Conservation (phyloP, 2,329 filamentous ascomycete species). For the Aspergillus sp. region DNA sequence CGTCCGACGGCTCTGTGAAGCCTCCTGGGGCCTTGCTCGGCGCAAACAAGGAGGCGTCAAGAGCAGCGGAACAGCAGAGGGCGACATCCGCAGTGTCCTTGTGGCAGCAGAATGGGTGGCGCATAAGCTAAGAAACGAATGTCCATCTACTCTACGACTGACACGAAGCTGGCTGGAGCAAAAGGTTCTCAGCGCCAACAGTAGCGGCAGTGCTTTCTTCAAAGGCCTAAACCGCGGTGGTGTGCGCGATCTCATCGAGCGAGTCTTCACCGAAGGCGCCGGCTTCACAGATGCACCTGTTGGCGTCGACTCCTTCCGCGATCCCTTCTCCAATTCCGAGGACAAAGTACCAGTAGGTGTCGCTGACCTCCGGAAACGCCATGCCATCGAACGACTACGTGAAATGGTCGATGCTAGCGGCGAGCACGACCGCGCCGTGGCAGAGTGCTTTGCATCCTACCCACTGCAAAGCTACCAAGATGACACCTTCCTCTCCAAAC, state of each 20-base stretch:
- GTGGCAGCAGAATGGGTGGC: slow-evolving; percentile 68
- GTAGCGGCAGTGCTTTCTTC: slow-evolving; percentile 55
- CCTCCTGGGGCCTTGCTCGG: slow-evolving; percentile 64
- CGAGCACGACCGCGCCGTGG: slow-evolving; percentile 63
- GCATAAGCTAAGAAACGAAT: slow-evolving; percentile 55
- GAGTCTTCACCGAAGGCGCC: slow-evolving; percentile 66
- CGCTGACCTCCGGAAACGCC: slow-evolving; percentile 60
- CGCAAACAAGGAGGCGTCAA: slow-evolving; percentile 55
- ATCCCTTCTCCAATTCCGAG: slow-evolving; percentile 31
- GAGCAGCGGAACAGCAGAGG: slow-evolving; percentile 47
- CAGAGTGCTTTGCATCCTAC: slow-evolving; percentile 81
- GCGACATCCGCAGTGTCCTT: slow-evolving; percentile 64
- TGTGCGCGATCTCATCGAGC: slow-evolving; percentile 64
- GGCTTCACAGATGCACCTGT: slow-evolving; percentile 55
- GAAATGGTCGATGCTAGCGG: slow-evolving; percentile 65
- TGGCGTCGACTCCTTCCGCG: slow-evolving; percentile 39
- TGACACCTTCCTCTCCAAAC: slow-evolving; percentile 86
- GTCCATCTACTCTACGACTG: slow-evolving; percentile 44
- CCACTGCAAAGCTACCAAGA: slow-evolving; percentile 89
- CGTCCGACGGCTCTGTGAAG: slow-evolving; percentile 70
- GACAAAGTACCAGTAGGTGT: slow-evolving; percentile 53
- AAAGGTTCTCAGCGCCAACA: slow-evolving; percentile 55
- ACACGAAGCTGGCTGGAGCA: slow-evolving; percentile 64
- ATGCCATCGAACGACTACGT: slow-evolving; percentile 59
- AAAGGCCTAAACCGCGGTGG: slow-evolving; percentile 64